A percentile compares a stretch with the other conserved stretches of the same genome.
Evolutionary conservation across 2,329 filamentous ascomycete species (phyloP).

Genomic region (Dendryphion nanum): DNA sequence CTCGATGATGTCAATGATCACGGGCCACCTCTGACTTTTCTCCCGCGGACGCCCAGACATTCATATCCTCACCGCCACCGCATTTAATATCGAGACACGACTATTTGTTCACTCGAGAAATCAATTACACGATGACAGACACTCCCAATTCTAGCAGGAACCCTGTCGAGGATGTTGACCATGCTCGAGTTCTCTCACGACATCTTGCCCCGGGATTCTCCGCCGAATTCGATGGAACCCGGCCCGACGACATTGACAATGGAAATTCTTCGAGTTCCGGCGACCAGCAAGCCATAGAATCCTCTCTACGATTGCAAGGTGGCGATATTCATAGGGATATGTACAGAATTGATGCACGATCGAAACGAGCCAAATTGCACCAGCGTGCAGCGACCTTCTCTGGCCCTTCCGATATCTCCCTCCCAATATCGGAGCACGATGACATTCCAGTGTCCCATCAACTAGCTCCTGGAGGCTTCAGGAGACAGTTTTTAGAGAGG

Average conservation of each 20-base stretch:
- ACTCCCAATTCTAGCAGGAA: constrained; percentile 19
- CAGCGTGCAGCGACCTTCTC: constrained; percentile 69
- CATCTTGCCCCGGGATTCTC: constrained; percentile 45
- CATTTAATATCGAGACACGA: no score
- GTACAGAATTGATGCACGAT: constrained; percentile 67
- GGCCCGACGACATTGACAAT: constrained; percentile 20
- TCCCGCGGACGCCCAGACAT: no score
- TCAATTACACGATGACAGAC: constrained; percentile 22
- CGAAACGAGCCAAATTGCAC: constrained; percentile 43
- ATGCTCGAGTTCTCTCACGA: constrained; percentile 40
- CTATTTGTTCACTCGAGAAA: no score
- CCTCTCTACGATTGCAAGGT: constrained; percentile 69
- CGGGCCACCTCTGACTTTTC: constrained; percentile 27
- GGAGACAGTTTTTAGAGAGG: constrained; percentile 51
- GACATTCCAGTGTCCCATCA: constrained; percentile 46
- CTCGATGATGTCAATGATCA: constrained; percentile 27
- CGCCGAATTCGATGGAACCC: constrained; percentile 42
- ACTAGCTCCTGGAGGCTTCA: constrained; percentile 53
- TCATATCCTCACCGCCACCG: no score
- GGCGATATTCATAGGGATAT: constrained; percentile 78
- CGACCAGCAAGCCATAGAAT: constrained; percentile 46
- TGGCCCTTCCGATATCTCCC: constrained; percentile 41
- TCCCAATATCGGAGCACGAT: constrained; percentile 34
- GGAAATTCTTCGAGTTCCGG: constrained; percentile 23
- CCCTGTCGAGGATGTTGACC: constrained; percentile 24